These are phyloP conservation scores for Patellifolia procumbens DNA, from an alignment of 179 eudicot species.

Conservation along the genomic window DNA sequence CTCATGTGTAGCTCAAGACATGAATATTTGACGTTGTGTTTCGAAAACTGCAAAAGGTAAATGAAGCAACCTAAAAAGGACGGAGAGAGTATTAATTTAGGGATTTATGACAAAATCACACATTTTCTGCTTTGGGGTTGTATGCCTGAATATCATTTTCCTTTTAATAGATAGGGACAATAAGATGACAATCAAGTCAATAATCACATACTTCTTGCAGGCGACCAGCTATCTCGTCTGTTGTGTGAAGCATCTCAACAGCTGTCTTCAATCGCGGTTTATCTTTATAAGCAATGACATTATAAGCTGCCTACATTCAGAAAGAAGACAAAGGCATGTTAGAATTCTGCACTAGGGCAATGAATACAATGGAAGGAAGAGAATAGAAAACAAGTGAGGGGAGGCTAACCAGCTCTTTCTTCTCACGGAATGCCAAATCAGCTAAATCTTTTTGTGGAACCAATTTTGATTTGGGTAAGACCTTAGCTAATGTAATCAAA, in stretches of 20 bases:
- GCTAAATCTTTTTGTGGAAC: conserved; percentile 79
- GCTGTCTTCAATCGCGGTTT: conserved; percentile 84
- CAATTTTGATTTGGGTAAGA: conserved; percentile 73
- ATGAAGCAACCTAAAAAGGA: too few relatives aligned
- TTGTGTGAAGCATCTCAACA: conserved; percentile 69
- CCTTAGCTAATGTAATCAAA: conserved; percentile 62
- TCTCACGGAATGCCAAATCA: conserved; percentile 78
- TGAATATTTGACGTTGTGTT: too few relatives aligned
- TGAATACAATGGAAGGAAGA: neutral
- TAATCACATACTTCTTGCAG: conserved; percentile 61
- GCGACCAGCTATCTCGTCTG: conserved; percentile 64
- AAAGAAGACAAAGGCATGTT: conserved; percentile 9
- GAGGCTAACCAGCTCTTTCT: conserved; percentile 64
- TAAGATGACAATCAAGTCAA: conserved; percentile 7
- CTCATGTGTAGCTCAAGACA: too few relatives aligned
- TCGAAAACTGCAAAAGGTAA: too few relatives aligned
- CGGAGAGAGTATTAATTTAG: too few relatives aligned
- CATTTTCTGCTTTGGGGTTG: too few relatives aligned
- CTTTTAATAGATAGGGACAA: too few relatives aligned
- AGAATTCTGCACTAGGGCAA: neutral
- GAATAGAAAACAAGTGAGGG: neutral
- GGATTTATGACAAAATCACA: too few relatives aligned
- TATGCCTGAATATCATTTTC: too few relatives aligned
- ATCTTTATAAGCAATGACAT: conserved; percentile 74
- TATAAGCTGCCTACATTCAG: conserved; percentile 59